These are phyloP conservation scores for Theileria orientalis DNA, from an alignment of 169 alveolate species.

Conservation along the genomic window DNA sequence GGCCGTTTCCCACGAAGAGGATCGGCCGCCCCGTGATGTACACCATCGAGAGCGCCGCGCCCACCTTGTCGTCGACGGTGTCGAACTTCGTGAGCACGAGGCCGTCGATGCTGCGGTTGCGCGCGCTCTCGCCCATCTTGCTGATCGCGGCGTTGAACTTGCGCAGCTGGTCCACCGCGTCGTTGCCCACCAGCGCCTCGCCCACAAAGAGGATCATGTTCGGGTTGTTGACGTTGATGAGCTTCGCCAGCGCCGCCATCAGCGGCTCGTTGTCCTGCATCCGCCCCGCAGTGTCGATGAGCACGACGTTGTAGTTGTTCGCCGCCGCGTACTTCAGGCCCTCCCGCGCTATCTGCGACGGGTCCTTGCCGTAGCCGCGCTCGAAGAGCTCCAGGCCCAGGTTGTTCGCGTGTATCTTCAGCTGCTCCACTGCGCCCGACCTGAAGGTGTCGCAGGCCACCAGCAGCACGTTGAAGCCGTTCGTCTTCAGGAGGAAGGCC, in stretches of 20 bases:
- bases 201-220: slow-evolving; percentile 97
- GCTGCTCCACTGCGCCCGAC: slow-evolving; percentile 99
- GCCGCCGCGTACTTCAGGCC: slow-evolving; percentile 90
- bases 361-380: slow-evolving; percentile 98
- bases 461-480: slow-evolving; percentile 93
- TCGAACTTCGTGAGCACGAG: slow-evolving; percentile 98
- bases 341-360: slow-evolving; percentile 94
- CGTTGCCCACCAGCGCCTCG: slow-evolving; percentile 99
- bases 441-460: slow-evolving; percentile 99
- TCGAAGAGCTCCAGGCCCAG: slow-evolving; percentile 94
- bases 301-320: slow-evolving; percentile 92
- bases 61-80: slow-evolving; percentile 99
- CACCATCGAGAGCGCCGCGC: slow-evolving; percentile 99
- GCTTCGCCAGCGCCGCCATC: slow-evolving; percentile 96
- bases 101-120: slow-evolving; percentile 97
- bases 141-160: slow-evolving; percentile 94
- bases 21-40: slow-evolving; percentile 99
- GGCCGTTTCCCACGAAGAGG: slow-evolving; percentile 99
- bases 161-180: slow-evolving; percentile 97
- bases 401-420: slow-evolving; percentile 94
- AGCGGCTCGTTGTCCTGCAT: slow-evolving; percentile 99
- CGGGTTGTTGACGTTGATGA: slow-evolving; percentile 95
- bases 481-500: slow-evolving; percentile 90
- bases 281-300: slow-evolving; percentile 99
- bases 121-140: slow-evolving; percentile 69